These are phyloP conservation scores for Digitaria exilis DNA, from an alignment of 202 grass and related monocot genomes.

Conservation along the genomic window DNA sequence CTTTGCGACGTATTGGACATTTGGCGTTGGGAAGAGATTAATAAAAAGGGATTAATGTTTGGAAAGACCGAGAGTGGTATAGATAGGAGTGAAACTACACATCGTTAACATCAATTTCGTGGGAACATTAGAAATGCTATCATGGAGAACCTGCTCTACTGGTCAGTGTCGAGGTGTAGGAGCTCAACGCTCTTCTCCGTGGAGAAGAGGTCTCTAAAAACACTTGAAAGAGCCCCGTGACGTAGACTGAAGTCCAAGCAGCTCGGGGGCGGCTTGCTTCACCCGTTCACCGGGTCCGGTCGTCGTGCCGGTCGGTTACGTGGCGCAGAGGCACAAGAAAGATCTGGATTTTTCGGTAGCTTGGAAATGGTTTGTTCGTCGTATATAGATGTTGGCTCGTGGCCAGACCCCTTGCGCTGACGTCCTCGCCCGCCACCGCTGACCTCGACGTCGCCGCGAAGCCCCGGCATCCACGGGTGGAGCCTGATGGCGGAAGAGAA, in stretches of 20 bases:
- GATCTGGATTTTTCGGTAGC: too few relatives aligned
- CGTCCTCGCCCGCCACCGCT: too few relatives aligned
- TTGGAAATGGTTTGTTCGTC: too few relatives aligned
- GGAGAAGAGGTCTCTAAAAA: neutral
- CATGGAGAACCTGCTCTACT: neutral
- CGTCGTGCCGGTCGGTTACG: neutral
- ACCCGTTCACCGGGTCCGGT: neutral
- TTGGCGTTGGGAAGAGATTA: too few relatives aligned
- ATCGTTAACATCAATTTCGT: neutral
- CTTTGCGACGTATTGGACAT: neutral
- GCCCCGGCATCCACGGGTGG: too few relatives aligned
- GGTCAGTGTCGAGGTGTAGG: neutral
- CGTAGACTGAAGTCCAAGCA: constrained; percentile 25
- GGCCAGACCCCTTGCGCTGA: too few relatives aligned
- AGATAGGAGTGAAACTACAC: neutral
- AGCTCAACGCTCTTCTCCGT: neutral
- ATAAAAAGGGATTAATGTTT: too few relatives aligned
- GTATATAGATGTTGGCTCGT: too few relatives aligned
- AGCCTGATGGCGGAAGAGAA: too few relatives aligned
- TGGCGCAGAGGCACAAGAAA: neutral
- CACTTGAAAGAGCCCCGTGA: neutral
- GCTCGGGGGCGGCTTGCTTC: neutral
- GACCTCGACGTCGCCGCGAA: too few relatives aligned
- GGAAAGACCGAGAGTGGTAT: neutral
- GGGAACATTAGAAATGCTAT: neutral